Evolutionary conservation across 2,329 filamentous ascomycete genomes (phyloP).

Genomic region (Phaeosphaeria sp.): DNA sequence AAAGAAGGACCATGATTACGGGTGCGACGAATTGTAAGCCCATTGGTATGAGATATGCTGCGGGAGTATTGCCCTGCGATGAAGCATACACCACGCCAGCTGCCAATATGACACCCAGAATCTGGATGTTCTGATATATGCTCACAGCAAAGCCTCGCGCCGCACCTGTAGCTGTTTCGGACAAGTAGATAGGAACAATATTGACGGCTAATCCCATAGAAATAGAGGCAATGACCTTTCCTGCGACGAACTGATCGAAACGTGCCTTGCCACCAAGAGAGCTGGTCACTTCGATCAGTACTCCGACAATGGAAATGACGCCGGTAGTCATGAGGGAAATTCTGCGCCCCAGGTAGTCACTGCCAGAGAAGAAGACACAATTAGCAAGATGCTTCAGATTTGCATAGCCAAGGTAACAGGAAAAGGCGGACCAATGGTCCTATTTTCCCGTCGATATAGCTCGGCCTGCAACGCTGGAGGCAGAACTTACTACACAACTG

Average conservation of each 20-base stretch:
- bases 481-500: no score
- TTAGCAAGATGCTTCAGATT: no score
- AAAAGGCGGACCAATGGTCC: no score
- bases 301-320: slow-evolving; percentile 12
- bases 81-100: slow-evolving; percentile 14
- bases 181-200: slow-evolving; percentile 17
- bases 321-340: slow-evolving; percentile 12
- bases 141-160: slow-evolving; percentile 13
- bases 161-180: slow-evolving; percentile 12
- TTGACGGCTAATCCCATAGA: slow-evolving; percentile 16
- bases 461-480: no score
- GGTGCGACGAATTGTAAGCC: slow-evolving; percentile 12
- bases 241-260: slow-evolving; percentile 16
- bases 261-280: slow-evolving; percentile 1
- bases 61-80: slow-evolving; percentile 3
- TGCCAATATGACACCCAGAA: slow-evolving; percentile 14
- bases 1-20: slow-evolving; percentile 6
- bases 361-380: no score
- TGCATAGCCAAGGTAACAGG: no score
- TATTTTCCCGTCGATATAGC: no score
- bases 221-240: slow-evolving; percentile 17
- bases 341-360: slow-evolving; percentile 9
- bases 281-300: slow-evolving; percentile 14
- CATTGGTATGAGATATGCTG: slow-evolving; percentile 12
- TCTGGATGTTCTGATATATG: slow-evolving; percentile 16